Evolutionary conservation across 208 protist genomes (phyloP), one percentile per base, ranked within the genome.

Genomic region (Endotrypanum monterogeii): DNA sequence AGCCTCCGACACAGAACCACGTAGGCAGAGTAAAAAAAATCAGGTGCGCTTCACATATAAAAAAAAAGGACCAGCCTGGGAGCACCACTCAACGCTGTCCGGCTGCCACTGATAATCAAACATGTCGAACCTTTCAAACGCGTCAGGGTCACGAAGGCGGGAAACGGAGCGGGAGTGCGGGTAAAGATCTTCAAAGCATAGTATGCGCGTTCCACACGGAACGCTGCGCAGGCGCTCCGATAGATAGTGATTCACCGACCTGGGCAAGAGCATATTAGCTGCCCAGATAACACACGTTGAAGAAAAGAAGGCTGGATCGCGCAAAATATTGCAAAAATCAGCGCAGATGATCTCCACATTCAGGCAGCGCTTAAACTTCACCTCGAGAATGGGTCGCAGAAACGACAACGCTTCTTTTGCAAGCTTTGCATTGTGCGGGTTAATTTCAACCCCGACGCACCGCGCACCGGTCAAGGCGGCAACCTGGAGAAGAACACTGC

Each of bases 401-500:
- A 46, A 48, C 18, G 52, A 57, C 88, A 87, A 94, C 72, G 88
- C 88, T 35, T 85, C 76, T 25, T 16, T 69, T 1, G 92, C 89
- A 25, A 96, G 79, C 39, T 66, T 35, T 23, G 89, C 88, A 63
- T 96, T 96, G 32, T 79, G 80, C 7, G 78, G 70, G 57, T 92
- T 91, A 28, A 96, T 84, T 46, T 96, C 92, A 12, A 96, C 78
- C 20, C 92, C 92, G n/a, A 96, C 83, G 65, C 89, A 94, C 20
- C 85, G 80, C 23, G 80, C 83, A 3, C 92, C 92, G 14, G 92
- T 96, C 76, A 89, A 44, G 16, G 83, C 72, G 8, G 89, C 92
- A 5, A 96, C 88, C 62, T 96, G 89, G 76, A 96, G 93, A 28
- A 96, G 76, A n/a, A 96, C 92, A 67, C 89, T 94, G 39, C 92